Percentiles rank a stretch among this genome's conserved stretches.
Conservation (phyloP, 108 stramenopile species). For the Pseudonitzschia multistriata region DNA sequence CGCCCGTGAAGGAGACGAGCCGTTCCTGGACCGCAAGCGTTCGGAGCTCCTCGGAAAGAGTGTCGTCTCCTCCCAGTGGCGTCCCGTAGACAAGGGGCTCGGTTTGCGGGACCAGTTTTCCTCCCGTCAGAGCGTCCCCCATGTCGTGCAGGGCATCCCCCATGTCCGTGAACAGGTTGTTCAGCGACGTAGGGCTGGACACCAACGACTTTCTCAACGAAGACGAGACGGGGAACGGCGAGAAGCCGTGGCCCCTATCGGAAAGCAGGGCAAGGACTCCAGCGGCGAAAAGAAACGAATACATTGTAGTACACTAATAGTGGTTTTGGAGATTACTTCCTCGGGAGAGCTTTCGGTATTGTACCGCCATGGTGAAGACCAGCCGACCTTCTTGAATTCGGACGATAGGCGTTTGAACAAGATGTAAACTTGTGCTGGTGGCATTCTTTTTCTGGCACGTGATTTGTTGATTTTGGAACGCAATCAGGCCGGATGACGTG, state of each 20-base stretch:
- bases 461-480: too few species aligned
- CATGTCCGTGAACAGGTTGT: not conserved
- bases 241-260: not conserved
- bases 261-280: not conserved
- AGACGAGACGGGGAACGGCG: not conserved
- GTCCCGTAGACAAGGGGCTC: constrained; percentile 42
- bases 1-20: constrained; percentile 61
- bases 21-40: constrained; percentile 52
- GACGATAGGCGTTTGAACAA: too few species aligned
- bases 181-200: not conserved
- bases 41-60: not conserved
- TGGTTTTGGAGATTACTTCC: too few species aligned
- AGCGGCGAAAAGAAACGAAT: not conserved
- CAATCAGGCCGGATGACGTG: too few species aligned
- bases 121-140: constrained; percentile 49
- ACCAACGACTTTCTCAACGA: not conserved
- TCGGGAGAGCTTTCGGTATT: too few species aligned
- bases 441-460: too few species aligned
- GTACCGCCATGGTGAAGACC: too few species aligned
- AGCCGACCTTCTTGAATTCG: too few species aligned
- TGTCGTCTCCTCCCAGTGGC: constrained; percentile 31
- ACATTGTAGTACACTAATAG: too few species aligned
- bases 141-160: constrained; percentile 34
- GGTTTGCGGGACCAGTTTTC: constrained; percentile 43
- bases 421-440: too few species aligned